These are phyloP conservation scores for Thuidium tamariscinum DNA, from an alignment of 225 moss, liverwort and hornwort genomes.

Conservation along the genomic window DNA sequence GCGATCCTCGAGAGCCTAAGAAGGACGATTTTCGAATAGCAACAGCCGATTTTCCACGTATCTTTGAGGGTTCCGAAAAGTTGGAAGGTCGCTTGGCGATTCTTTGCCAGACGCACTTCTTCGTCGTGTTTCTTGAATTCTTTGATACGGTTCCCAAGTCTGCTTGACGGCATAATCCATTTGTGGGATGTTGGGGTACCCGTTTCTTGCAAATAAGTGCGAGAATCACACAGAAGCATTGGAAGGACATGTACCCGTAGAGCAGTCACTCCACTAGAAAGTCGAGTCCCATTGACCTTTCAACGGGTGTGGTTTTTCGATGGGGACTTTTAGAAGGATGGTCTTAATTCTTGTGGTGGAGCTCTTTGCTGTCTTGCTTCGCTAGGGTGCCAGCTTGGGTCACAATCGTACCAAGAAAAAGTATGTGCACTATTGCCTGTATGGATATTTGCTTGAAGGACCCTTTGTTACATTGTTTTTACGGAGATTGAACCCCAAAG, in stretches of 20 bases:
- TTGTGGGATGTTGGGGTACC: not conserved
- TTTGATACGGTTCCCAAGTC: slow-evolving; percentile 3
- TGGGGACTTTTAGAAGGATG: not conserved
- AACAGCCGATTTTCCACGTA: not conserved
- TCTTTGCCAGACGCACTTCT: slow-evolving; percentile 1
- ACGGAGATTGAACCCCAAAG: slow-evolving; percentile 3
- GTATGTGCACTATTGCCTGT: not conserved
- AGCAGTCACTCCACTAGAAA: not conserved
- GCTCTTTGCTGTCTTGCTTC: not conserved
- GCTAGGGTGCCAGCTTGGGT: not conserved
- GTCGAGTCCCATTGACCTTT: not conserved
- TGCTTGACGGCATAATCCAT: not conserved
- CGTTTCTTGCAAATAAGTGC: slow-evolving; percentile 10
- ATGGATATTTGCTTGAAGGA: not conserved
- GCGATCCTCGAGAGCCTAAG: not conserved
- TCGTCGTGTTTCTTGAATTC: slow-evolving; percentile 5
- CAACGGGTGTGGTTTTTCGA: not conserved
- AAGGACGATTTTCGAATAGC: not conserved
- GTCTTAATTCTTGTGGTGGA: not conserved
- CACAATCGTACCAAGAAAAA: not conserved
- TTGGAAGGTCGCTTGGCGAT: not conserved
- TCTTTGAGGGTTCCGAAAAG: not conserved
- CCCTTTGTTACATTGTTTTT: not conserved
- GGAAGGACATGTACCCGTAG: not conserved
- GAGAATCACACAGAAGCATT: slow-evolving; percentile 9